Evolutionary conservation across 192 early-diverging fungal genomes (phyloP).

Genomic region (Backusella australiensis): DNA sequence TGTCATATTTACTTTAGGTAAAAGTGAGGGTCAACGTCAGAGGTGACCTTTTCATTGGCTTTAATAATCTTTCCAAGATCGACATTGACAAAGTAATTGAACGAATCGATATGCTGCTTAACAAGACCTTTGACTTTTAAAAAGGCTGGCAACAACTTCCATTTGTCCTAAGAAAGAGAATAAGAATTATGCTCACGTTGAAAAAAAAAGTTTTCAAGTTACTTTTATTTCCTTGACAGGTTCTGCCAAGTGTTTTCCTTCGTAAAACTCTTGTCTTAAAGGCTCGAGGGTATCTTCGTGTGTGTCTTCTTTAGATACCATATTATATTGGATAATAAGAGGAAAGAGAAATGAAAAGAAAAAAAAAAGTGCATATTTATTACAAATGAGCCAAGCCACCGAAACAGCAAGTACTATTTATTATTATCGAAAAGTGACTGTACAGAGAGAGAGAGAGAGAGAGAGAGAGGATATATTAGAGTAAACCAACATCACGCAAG

Average conservation of each 20-base stretch:
- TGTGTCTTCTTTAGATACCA: background rate
- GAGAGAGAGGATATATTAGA: background rate
- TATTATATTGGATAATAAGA: background rate
- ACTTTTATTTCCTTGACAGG: constrained; percentile 41
- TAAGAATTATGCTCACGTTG: background rate
- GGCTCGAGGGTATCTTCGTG: constrained; percentile 32
- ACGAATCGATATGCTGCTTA: constrained; percentile 99
- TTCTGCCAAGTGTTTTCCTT: constrained; percentile 34
- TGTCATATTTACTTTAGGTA: constrained; percentile 68
- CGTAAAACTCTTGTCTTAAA: constrained; percentile 26
- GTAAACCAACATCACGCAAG: background rate
- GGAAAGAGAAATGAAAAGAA: background rate
- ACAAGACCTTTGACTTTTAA: constrained; percentile 95
- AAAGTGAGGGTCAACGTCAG: constrained; percentile 92
- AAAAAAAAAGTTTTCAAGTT: background rate
- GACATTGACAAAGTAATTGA: constrained; percentile 97
- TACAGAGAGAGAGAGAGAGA: background rate
- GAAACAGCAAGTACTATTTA: too few species aligned
- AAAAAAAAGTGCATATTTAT: background rate
- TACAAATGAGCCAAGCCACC: background rate
- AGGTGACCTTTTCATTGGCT: constrained; percentile 86
- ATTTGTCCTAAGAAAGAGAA: constrained; percentile 79
- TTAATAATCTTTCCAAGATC: constrained; percentile 93
- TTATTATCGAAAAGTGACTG: background rate
- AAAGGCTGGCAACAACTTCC: constrained; percentile 96